Evolutionary conservation across 1,284 basidiomycete genomes (phyloP).

Genomic region (Rhodofomes roseus): DNA sequence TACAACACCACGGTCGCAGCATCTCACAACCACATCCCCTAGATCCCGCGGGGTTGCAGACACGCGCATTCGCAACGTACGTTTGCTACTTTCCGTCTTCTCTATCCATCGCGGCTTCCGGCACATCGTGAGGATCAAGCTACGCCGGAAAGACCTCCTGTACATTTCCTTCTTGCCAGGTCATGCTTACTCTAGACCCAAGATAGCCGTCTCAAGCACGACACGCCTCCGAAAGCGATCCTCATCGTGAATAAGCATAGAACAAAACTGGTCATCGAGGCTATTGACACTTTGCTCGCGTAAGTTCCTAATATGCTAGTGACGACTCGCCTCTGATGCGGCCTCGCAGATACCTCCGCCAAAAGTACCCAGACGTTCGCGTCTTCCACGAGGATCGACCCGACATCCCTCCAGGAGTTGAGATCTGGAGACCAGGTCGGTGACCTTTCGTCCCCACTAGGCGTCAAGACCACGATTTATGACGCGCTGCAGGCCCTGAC

Average conservation of each 20-base stretch:
- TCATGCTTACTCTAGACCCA: not conserved
- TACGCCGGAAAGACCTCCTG: too few relatives aligned
- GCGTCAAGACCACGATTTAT: not conserved
- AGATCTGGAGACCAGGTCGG: constrained; percentile 61
- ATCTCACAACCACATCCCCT: too few relatives aligned
- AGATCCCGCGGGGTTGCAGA: not conserved
- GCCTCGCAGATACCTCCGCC: constrained; percentile 52
- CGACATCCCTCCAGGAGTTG: constrained; percentile 62
- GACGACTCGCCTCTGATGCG: not conserved
- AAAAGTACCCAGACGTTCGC: constrained; percentile 65
- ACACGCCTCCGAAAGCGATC: constrained; percentile 38
- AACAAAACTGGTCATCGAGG: constrained; percentile 68
- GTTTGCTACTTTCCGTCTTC: not conserved
- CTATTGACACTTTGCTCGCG: constrained; percentile 69
- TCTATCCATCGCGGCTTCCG: not conserved
- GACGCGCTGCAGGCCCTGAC: constrained; percentile 35
- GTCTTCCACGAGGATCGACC: constrained; percentile 73
- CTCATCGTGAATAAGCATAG: constrained; percentile 76
- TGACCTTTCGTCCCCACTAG: constrained; percentile 1
- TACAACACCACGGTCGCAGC: too few relatives aligned
- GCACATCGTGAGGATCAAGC: too few relatives aligned
- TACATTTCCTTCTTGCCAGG: too few relatives aligned
- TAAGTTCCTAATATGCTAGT: constrained; percentile 30
- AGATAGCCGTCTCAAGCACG: constrained; percentile 2
- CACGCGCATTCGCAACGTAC: not conserved